These are phyloP conservation scores for Trichophyton verrucosum DNA, from an alignment of 2,329 filamentous ascomycete species.

Conservation along the genomic window DNA sequence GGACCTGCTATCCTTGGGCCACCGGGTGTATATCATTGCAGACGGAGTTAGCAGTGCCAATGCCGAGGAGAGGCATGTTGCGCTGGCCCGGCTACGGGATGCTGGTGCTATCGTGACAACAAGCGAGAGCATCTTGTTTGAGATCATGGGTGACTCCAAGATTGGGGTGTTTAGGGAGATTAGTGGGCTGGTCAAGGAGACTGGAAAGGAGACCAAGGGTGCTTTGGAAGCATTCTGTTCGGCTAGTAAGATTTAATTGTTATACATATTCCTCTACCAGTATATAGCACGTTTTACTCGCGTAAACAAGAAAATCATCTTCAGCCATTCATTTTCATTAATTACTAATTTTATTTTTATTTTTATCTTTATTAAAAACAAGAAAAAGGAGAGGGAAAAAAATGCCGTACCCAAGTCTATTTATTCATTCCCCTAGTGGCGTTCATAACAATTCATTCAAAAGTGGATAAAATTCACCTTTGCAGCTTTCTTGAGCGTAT, in stretches of 20 bases:
- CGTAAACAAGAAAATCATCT: not conserved
- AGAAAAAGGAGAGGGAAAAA: no score
- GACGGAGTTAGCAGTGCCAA: conserved; percentile 88
- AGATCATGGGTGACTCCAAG: conserved; percentile 71
- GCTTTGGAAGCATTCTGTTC: conserved; percentile 49
- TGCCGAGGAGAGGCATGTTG: conserved; percentile 64
- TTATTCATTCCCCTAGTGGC: no score
- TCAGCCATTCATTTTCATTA: no score
- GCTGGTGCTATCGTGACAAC: conserved; percentile 71
- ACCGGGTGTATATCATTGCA: conserved; percentile 73
- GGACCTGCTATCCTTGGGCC: conserved; percentile 61
- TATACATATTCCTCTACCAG: not conserved
- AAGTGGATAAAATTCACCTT: conserved; percentile 25
- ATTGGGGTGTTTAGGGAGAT: conserved; percentile 59
- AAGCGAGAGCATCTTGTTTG: conserved; percentile 82
- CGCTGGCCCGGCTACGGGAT: conserved; percentile 59
- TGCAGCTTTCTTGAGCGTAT: conserved; percentile 27
- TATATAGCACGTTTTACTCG: not conserved
- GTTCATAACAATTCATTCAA: conserved; percentile 1
- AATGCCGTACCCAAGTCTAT: no score
- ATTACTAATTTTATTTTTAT: no score
- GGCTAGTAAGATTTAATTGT: conserved; percentile 40
- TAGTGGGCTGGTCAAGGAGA: conserved; percentile 67
- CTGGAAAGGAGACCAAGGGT: conserved; percentile 55
- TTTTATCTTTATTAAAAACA: no score